phyloP scores from a whole-genome alignment of 768 basidiomycete species.

The Rhodotorula paludigena region DNA sequence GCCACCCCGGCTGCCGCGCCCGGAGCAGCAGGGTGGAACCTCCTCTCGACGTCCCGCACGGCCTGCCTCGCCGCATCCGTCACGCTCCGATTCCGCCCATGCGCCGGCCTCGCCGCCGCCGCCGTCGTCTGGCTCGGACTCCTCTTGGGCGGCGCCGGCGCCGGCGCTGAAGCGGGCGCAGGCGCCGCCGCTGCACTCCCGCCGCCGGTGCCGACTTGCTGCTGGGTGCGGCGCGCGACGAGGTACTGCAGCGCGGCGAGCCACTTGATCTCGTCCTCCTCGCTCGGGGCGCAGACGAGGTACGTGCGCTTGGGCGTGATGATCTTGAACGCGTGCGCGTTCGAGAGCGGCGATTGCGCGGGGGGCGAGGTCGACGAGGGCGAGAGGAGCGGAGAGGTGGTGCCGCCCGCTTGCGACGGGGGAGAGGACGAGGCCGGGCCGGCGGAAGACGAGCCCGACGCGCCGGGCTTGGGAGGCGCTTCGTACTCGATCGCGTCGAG shows the following conservation, averaged over 20 bases:
- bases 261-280: slow-evolving; percentile 99
- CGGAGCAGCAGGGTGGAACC: slow-evolving; percentile 40
- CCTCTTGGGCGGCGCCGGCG: slow-evolving; percentile 1
- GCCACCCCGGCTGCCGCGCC: background rate
- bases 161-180: background rate
- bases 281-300: slow-evolving; percentile 84
- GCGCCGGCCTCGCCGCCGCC: slow-evolving; percentile 4
- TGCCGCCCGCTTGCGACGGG: background rate
- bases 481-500: slow-evolving; percentile 89
- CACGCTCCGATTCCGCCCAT: slow-evolving; percentile 41
- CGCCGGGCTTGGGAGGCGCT: slow-evolving; percentile 38
- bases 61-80: slow-evolving; percentile 48
- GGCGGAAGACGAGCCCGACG: background rate
- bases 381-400: background rate
- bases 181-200: background rate
- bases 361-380: background rate
- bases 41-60: slow-evolving; percentile 47
- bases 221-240: slow-evolving; percentile 49
- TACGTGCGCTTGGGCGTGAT: slow-evolving; percentile 88
- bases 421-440: background rate
- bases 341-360: background rate
- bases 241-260: slow-evolving; percentile 87
- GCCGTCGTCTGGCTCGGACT: background rate
- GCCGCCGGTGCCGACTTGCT: background rate
- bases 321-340: slow-evolving; percentile 80